Base-by-base conservation (phyloP, 345 rosid species). In the Brassica nigra region DNA sequence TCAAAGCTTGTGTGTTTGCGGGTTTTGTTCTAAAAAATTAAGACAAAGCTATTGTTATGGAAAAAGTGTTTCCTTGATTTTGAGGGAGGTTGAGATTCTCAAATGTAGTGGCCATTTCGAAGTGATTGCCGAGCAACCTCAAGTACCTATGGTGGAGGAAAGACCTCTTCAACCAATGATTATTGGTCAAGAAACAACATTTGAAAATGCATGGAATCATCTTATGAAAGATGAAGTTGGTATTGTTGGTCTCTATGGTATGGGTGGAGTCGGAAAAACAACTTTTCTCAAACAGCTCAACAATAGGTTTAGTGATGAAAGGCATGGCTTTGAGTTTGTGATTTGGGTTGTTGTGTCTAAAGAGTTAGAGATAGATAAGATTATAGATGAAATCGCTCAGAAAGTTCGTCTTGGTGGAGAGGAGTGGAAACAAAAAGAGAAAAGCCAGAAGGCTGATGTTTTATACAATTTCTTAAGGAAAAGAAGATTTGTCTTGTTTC, bases 241-340 rank as follows among this genome's bases (percentile, higher is more conserved):
- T 10, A 42, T 42, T 18, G 31, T 82, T 6, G 85, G 82, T 2
- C 2, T 82, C 5, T 57, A 54, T 2, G 84, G 78, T 4, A 28
- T 49, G 66, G 65, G 73, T 10, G 30, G 58, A 52, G 58, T 52
- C 5, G 58, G 58, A 52, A 52, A 52, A 15, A 52, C 58, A 15
- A 52, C 58, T 7, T 20, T 52, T 52, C 23, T 52, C 58, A 52
- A 16, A 15, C 58, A 52, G 23, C 20, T 52, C 58, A 52, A 52
- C 23, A 52, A 52, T 15, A 52, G 15, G 58, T 52, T 52, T 20
- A 52, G 20, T 15, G 58, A 14, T 2, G 58, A 52, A 0, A 52
- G 3, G 6, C 37, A 34, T 34, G 37, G 7, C 37, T 34, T 34
- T 34, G 37, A 34, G 58, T 49, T 49, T 49, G 57, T 49, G 18